Base-by-base conservation (phyloP, 176 grass and related monocot genomes). In the Raddia distichophylla region DNA sequence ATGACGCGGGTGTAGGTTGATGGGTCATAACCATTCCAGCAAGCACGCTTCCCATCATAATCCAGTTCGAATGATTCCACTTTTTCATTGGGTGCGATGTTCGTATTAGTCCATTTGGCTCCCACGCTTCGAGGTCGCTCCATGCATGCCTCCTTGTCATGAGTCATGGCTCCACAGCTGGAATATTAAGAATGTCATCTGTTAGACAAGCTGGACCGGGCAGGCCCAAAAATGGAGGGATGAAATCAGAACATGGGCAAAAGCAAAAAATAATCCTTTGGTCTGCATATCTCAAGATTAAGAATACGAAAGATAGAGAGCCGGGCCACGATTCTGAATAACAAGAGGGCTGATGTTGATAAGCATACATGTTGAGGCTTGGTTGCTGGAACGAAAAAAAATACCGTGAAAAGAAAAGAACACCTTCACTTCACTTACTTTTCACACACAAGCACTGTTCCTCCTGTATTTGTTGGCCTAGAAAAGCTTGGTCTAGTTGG, bases 161-260 rank as follows among this genome's bases (percentile, higher is more conserved):
- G 93, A 46, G 93, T 98, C 90, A 98, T 93, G 84, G 96, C 93
- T 52, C 96, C 96, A 77, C 96, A 98, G 64, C 93, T 98, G 64
- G 70, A 80, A 57, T 10, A 83, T 49, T 12, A 46, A 81, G 71
- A 69, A 3, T 3, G n/a, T n/a, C n/a, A 2, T 80, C 12, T 22
- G 71, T 79, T 7, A 89, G 51, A 78, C 14, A 84, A 48, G 8
- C 7, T 82, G 16, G 32, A 53, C 1, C 35, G 42, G 2, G 42
- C 14, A 78, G 3, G 18, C n/a, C n/a, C 5, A 13, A 72, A 58
- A 19, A 55, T 14, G 47, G 19, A 22, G 58, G 58, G 17, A 0
- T 8, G 22, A 60, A 60, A 20, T 8, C 20, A 32, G 10, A 61
- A 83, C 43, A 54, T 6, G 16, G 34, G 47, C 70, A n/a, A 55